These are phyloP conservation scores for Gilbertella persicaria DNA, from an alignment of 371 early-diverging fungal species.

Conservation along the genomic window DNA sequence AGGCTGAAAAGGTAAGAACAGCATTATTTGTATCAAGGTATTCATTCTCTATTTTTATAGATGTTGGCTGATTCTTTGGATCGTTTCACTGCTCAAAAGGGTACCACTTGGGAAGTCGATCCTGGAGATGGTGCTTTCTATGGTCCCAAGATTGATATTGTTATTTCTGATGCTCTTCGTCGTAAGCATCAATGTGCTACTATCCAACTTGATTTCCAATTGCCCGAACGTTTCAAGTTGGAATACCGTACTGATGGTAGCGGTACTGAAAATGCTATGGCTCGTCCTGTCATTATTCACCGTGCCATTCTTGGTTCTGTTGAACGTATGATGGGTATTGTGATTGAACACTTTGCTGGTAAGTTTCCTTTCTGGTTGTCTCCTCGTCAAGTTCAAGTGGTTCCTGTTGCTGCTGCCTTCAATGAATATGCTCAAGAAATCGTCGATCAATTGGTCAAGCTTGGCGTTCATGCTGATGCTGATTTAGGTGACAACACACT, in stretches of 20 bases:
- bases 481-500: slow-evolving; percentile 88
- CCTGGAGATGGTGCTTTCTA: slow-evolving; percentile 99
- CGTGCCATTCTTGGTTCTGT: slow-evolving; percentile 99
- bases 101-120: slow-evolving; percentile 86
- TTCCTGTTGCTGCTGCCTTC: slow-evolving; percentile 76
- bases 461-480: slow-evolving; percentile 86
- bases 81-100: slow-evolving; percentile 56
- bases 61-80: slow-evolving; percentile 81
- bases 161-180: slow-evolving; percentile 92
- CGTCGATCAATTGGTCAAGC: slow-evolving; percentile 54
- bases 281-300: slow-evolving; percentile 98
- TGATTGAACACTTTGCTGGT: slow-evolving; percentile 96
- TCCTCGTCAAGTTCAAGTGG: slow-evolving; percentile 93
- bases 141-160: slow-evolving; percentile 99
- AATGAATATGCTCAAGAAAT: slow-evolving; percentile 70
- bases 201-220: slow-evolving; percentile 98
- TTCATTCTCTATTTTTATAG: slow-evolving; percentile 26
- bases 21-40: slow-evolving; percentile 56
- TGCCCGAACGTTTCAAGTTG: slow-evolving; percentile 92
- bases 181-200: slow-evolving; percentile 98
- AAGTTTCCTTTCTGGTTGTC: slow-evolving; percentile 99
- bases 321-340: slow-evolving; percentile 97
- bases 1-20: slow-evolving; percentile 81
- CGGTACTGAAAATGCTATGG: slow-evolving; percentile 48
- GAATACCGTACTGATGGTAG: slow-evolving; percentile 76